These are phyloP conservation scores for Fabrea salina DNA, from an alignment of 169 alveolate genomes.

Conservation along the genomic window DNA sequence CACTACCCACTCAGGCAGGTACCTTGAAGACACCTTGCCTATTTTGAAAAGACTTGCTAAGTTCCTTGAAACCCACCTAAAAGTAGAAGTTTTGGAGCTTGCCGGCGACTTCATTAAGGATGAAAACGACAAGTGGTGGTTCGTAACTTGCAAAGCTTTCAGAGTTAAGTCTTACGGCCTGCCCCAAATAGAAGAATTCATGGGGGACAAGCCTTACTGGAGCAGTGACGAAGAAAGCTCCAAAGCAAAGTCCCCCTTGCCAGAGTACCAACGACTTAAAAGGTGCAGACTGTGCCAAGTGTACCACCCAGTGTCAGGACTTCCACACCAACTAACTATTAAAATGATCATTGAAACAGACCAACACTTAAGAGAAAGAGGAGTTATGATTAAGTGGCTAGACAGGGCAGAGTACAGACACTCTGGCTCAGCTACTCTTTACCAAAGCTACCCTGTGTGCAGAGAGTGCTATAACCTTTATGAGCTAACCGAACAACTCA, in stretches of 20 bases:
- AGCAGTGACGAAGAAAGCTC: conserved; percentile 26
- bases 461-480: conserved; percentile 58
- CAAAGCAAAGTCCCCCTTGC: conserved; percentile 29
- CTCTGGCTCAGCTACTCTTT: conserved; percentile 52
- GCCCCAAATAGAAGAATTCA: conserved; percentile 31
- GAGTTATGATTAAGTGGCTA: conserved; percentile 54
- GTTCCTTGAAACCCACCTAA: conserved; percentile 53
- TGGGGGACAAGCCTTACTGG: conserved; percentile 44
- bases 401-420: conserved; percentile 57
- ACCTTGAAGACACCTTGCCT: conserved; percentile 57
- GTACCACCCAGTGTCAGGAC: conserved; percentile 43
- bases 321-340: conserved; percentile 57
- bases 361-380: conserved; percentile 56
- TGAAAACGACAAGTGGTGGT: conserved; percentile 74
- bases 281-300: conserved; percentile 64
- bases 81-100: conserved; percentile 54
- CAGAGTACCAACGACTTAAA: conserved; percentile 48
- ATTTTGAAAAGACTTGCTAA: conserved; percentile 47
- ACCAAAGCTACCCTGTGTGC: conserved; percentile 64
- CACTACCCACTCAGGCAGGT: conserved; percentile 54
- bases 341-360: conserved; percentile 64
- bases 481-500: conserved; percentile 43
- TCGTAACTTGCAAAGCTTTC: conserved; percentile 62
- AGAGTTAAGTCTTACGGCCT: conserved; percentile 35
- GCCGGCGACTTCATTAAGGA: conserved; percentile 69